Evolutionary conservation across 2,329 filamentous ascomycete genomes (phyloP), one percentile per base, ranked within the genome.

Genomic region (Aspergillus intermedius): DNA sequence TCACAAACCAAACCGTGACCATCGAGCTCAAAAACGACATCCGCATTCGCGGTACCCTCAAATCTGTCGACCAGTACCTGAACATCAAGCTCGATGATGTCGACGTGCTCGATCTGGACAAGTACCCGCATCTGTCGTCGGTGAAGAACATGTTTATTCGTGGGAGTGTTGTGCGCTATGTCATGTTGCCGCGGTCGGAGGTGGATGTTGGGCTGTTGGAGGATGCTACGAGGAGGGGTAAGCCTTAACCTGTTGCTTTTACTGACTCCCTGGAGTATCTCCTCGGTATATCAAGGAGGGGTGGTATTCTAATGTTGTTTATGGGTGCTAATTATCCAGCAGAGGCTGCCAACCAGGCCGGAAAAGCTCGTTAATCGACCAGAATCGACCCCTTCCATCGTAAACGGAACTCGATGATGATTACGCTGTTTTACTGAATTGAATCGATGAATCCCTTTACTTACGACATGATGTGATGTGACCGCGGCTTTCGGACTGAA

Each of bases 21-120:
- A 90, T 98, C 67, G 93, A 98, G 77, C 87, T 98, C 70, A 98
- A 98, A 76, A 98, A 98, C 71, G 93, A 98, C 74, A 95, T 98
- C 61, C 90, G 91, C 67, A 94, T 98, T 69, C 88, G 88, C 62
- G 93, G 93, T 58, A 94, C 86, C 32, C 79, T 98, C 58, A 98
- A 97, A 78, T 94, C 88, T 65, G 91, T 98, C 58, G 93, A 98
- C 69, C 93, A 97, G 76, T 98, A 95, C 74, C 82, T 98, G 65
- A 98, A 98, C 75, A 96, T 98, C 75, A 97, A 97, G 77, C 82
- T 98, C 45, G 93, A 98, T 65, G 89, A 96, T 65, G 94, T 97
- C 53, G 80, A 84, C 54, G 91, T 97, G 28, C 80, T 95, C 22
- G 91, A 98, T 58, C 89, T 97, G 74, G 75, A 93, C 65, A 90